These are phyloP conservation scores for Erigeron canadensis DNA, from an alignment of 129 eudicot species.

Conservation along the genomic window DNA sequence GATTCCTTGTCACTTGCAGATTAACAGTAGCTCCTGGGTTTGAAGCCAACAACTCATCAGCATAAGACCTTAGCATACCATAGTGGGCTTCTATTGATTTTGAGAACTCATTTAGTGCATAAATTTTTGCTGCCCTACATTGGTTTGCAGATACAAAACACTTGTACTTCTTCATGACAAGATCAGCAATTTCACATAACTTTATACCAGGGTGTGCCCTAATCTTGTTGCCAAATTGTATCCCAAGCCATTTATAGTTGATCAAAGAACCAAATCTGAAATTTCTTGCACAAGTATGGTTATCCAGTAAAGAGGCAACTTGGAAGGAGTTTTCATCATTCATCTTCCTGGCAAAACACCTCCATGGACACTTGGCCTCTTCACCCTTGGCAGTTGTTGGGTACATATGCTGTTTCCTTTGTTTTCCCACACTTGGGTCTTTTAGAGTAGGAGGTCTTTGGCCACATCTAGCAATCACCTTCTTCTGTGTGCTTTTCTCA, in stretches of 20 bases:
- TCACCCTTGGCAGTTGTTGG: neutral
- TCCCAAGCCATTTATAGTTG: neutral
- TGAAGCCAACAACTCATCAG: neutral
- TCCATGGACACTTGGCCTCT: neutral
- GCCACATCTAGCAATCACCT: neutral
- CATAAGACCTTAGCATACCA: neutral
- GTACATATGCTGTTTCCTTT: neutral
- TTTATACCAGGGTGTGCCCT: neutral
- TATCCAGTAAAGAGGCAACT: neutral
- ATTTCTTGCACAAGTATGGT: neutral
- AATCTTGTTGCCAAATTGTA: neutral
- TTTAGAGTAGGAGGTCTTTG: neutral
- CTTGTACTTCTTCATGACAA: neutral
- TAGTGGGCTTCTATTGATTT: neutral
- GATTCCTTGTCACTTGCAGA: neutral
- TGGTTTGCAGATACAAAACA: neutral
- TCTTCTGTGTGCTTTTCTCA: neutral
- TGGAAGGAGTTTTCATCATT: neutral
- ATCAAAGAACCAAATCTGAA: neutral
- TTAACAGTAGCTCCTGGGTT: neutral
- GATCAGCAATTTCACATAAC: neutral
- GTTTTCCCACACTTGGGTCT: neutral
- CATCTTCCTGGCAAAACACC: neutral
- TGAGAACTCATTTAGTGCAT: neutral
- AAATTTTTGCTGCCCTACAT: neutral